Evolutionary conservation across 2,329 filamentous ascomycete species (phyloP), one percentile per base, ranked within the genome.

Genomic region (Cytospora mali): DNA sequence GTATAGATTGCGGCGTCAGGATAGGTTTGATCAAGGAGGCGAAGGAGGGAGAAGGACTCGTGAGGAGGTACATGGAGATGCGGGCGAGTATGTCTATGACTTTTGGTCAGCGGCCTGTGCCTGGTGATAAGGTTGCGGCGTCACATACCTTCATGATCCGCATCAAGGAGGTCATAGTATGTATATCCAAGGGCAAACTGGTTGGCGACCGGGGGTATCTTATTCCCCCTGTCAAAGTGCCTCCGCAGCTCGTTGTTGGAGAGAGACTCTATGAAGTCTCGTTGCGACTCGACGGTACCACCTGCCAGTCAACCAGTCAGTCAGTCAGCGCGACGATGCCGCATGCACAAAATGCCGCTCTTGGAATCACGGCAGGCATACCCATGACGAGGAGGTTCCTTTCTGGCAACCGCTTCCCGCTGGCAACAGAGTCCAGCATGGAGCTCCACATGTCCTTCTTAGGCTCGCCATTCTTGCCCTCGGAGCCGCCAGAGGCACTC

Each of bases 401-500:
- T 78, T 97, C 92, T 6, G 93, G 92, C 71, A 97, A 80, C 69
- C 90, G 86, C 81, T 95, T 96, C 68, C 91, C 92, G 76, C 91
- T 96, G 70, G 93, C 92, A 69, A 95, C 93, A 58, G 87, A 89
- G 76, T 96, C 92, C 69, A 97, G 83, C 90, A 97, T 92, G 51
- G 92, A 93, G 65, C 90, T 93, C 94, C 94, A 97, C 76, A 97
- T 88, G 74, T 96, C 92, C 77, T 91, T 92, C 79, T 92, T 93
- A 67, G 89, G 88, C 70, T 90, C 88, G 76, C 80, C 84, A 78
- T 85, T 84, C 68, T 82, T 83, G 70, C 78, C 78, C 55, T 86
- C 85, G 62, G 80, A 80, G 64, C 81, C 81, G 64, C 70, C 75
- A 46, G 64, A 65, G 68, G 77, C 83, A 69, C 77, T 78, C 66